Percentiles rank a stretch among this genome's conserved stretches.
Conservation (phyloP, 352 stramenopile genomes). For the Globisporangium paroecandrum region DNA sequence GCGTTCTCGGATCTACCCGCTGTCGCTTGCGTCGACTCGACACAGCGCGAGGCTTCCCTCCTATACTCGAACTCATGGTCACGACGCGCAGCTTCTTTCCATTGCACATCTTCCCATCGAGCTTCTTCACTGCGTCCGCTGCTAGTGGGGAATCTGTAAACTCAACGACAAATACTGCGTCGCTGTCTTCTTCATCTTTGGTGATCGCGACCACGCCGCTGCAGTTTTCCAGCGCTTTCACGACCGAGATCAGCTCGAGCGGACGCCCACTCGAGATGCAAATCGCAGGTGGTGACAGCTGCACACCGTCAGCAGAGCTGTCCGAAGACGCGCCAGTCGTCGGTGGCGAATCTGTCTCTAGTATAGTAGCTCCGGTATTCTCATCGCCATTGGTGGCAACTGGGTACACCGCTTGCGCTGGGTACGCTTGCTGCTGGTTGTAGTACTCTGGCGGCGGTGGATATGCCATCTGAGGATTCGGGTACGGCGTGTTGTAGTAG, state of each 20-base stretch:
- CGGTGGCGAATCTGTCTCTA: slow-evolving; percentile 8
- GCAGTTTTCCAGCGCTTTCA: slow-evolving; percentile 46
- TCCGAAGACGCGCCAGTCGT: slow-evolving; percentile 2
- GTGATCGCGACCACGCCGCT: slow-evolving; percentile 48
- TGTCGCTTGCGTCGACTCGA: slow-evolving; percentile 67
- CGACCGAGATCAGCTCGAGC: slow-evolving; percentile 46
- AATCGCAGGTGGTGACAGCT: slow-evolving; percentile 24
- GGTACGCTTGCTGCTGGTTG: neutral
- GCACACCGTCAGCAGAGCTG: slow-evolving; percentile 7
- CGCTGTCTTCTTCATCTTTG: slow-evolving; percentile 34
- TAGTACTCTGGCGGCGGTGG: slow-evolving; percentile 7
- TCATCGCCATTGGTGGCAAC: neutral
- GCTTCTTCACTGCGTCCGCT: slow-evolving; percentile 32
- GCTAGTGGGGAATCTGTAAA: slow-evolving; percentile 46
- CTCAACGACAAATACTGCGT: slow-evolving; percentile 44
- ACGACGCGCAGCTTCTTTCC: slow-evolving; percentile 48
- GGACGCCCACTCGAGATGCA: slow-evolving; percentile 45
- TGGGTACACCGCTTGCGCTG: slow-evolving; percentile 1
- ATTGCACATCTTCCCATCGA: slow-evolving; percentile 54
- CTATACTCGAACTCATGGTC: slow-evolving; percentile 6
- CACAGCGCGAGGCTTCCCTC: slow-evolving; percentile 17
- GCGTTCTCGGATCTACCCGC: slow-evolving; percentile 40
- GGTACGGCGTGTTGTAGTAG: slow-evolving; percentile 10
- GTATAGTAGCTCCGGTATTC: neutral
- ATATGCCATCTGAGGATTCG: neutral